A percentile compares a stretch with the other conserved stretches of the same genome.
These are phyloP conservation scores for Sphaerulina populicola DNA, from an alignment of 2,329 filamentous ascomycete genomes.

Conservation along the genomic window DNA sequence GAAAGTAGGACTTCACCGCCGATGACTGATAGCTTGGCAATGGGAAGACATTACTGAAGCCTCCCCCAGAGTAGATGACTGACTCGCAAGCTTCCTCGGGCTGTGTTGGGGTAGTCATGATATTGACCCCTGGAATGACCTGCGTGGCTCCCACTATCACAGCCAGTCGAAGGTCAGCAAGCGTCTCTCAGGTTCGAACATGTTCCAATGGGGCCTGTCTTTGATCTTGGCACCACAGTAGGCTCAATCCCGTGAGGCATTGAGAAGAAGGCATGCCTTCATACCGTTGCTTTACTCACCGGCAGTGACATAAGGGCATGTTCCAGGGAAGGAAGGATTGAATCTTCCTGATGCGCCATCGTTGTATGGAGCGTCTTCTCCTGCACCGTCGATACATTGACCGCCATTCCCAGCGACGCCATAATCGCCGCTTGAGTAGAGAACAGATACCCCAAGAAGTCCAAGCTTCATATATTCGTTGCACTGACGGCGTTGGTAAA, in stretches of 20 bases:
- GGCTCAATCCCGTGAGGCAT: too few species aligned
- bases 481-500: slow-evolving; percentile 48
- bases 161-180: too few species aligned
- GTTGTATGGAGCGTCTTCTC: slow-evolving; percentile 21
- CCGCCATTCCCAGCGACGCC: slow-evolving; percentile 28
- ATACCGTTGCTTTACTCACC: too few species aligned
- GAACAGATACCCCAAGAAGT: slow-evolving; percentile 40
- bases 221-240: too few species aligned
- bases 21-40: slow-evolving; percentile 43
- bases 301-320: slow-evolving; percentile 32
- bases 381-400: slow-evolving; percentile 17
- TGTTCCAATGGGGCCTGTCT: too few species aligned
- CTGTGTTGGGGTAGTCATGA: slow-evolving; percentile 20
- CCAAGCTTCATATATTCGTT: slow-evolving; percentile 52
- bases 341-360: slow-evolving; percentile 33
- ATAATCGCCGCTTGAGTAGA: slow-evolving; percentile 47
- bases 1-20: slow-evolving; percentile 38
- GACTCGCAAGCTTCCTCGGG: slow-evolving; percentile 43
- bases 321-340: slow-evolving; percentile 41
- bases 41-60: slow-evolving; percentile 45
- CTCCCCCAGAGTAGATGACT: slow-evolving; percentile 40
- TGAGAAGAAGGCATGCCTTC: too few species aligned
- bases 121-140: slow-evolving; percentile 18
- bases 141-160: slow-evolving; percentile 43
- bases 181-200: too few species aligned